Base-by-base conservation (phyloP, 1,284 basidiomycete species). In the Hypsizygus ulmarius region DNA sequence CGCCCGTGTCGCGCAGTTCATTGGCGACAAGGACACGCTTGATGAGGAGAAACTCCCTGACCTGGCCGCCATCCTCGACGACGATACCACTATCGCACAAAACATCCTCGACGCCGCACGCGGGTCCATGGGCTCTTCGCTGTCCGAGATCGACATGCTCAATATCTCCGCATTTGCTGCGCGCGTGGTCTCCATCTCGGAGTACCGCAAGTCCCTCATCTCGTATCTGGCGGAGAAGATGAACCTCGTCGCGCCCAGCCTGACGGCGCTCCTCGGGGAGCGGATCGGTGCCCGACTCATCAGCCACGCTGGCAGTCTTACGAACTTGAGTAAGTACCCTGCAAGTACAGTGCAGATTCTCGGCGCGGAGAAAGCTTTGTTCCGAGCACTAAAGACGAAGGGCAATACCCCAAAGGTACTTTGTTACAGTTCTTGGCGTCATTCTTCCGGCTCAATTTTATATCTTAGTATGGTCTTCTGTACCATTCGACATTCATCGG, bases 341-440 rank as follows among this genome's bases (percentile, higher is more conserved):
- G 96, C 96, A 3, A 95, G 92, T 61, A 99, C 96, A 5, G 93
- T 98, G 44, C 96, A 99, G 73, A 98, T 99, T 60, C 78, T 99
- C 33, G 96, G 96, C 61, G 96, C 96, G 16, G 96, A 99, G 75
- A 98, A 99, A 73, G 96, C 96, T 1, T 78, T 99, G 35, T 99
- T 99, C 84, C 78, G 96, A 51, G 96, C 96, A 0, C 77, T 99
- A 63, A 99, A 99, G 79, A 98, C 96, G 34, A 99, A 98, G 74
- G 94, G 94, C 27, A 97, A 98, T 71, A 98, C 96, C 0, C 96
- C 95, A 49, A 99, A 99, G 75, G 92, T 93, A 56, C 30, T 65
- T 40, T 49, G 12, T n/a, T 11, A 16, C 19, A 36, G 27, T 18
- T 15, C 14, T 4, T 45, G 27, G 10, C 2, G 9, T 11, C 43